Base-by-base conservation (phyloP, 2,329 filamentous ascomycete genomes). In the Stachybotrys chartarum region DNA sequence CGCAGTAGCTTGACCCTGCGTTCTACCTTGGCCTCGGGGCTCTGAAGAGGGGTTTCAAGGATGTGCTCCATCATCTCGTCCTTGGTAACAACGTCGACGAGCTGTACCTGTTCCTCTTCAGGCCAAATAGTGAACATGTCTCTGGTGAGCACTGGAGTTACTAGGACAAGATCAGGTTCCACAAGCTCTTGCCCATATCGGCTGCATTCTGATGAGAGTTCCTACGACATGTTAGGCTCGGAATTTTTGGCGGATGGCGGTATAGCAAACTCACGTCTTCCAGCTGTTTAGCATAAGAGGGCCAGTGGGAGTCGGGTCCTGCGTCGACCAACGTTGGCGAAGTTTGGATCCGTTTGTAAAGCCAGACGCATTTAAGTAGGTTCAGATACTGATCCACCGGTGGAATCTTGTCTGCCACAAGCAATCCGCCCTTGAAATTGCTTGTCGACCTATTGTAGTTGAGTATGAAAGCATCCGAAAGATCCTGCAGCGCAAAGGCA, bases 41-140 rank as follows among this genome's bases (percentile, higher is more conserved):
- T 66, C 18, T 63, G 56, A 7, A 64, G 49, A 11, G 58, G 57
- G 17, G 61, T 65, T 52, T 64, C 64, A 1, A 71, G 55, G 3
- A 70, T 56, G 32, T 70, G 58, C 45, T 69, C 65, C 68, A 70
- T 70, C 55, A 70, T 63, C 30, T 67, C 67, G 6, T 68, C 67
- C 5, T 60, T 59, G 0, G 63, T 70, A 2, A 69, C 63, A 5
- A 69, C 64, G 31, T 68, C 66, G 5, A 70, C 62, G 6, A 69
- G 60, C 18, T 60, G 61, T 3, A 57, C 46, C 11, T 60, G 55
- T 6, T 66, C 61, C 18, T 58, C 65, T 44, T 68, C 68, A 14
- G 66, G 62, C 68, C 66, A 71, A 11, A 69, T 66, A 5, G 58
- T 57, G 42, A 69, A 63, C 57, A 63, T 58, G 3, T 67, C 61